Evolutionary conservation across 805 yeast genomes (phyloP), one percentile per base, ranked within the genome.

Genomic region (Nakazawaea ishiwadae): DNA sequence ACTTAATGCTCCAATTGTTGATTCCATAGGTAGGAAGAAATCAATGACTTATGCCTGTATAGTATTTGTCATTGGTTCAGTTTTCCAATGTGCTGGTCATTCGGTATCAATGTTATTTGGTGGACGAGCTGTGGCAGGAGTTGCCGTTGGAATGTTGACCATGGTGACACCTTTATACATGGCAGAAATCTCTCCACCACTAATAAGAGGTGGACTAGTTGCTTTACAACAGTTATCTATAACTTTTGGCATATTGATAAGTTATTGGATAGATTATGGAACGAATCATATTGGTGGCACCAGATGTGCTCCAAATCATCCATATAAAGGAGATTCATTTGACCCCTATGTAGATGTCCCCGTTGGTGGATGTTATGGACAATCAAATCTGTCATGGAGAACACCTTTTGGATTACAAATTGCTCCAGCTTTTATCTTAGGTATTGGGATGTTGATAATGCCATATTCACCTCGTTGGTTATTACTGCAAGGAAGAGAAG

Each of bases 1-100:
- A 10, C 37, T 58, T 29, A 52, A 59, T 40, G 62, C 63, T 36
- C 67, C 66, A 1, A 42, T 63, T 3, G 63, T 62, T 2, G 63
- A 62, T 29, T 45, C 51, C 20, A 40, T 49, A 8, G 67, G 67
- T 2, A 39, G 66, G 23, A 51, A 54, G 30, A 32, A 47, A 14
- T 31, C 34, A 11, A 31, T 31, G 34, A 16, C 34, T 7, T 14
- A 14, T 16, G 34, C 79, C 2, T 73, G 77, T 24, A 39, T 74
- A 12, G 62, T 83, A 4, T 82, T 83, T 55, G 73, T 69, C 52
- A 55, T 74, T 9, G 91, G 91, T 1, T 81, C 78, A 48, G 56
- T 78, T 6, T 63, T 81, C 35, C 90, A 83, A 53, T 69, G 79
- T 4, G 66, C 75, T 0, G 65, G 82, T 1, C 55, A 65, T 3